A percentile compares a stretch with the other conserved stretches of the same genome.
These are phyloP conservation scores for Lactuca sativa DNA, from an alignment of 129 eudicot species.

Conservation along the genomic window DNA sequence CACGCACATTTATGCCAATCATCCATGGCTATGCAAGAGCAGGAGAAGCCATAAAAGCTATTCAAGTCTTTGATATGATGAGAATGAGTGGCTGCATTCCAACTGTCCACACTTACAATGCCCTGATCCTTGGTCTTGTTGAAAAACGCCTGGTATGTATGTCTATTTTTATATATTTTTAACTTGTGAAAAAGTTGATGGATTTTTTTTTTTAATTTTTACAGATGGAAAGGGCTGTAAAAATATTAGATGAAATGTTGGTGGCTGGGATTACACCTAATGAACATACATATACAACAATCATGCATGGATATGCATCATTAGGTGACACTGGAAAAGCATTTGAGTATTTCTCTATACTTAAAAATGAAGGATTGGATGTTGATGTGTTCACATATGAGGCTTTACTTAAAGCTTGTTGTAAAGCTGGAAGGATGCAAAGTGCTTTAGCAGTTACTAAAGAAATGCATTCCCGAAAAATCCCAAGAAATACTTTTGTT, in stretches of 20 bases:
- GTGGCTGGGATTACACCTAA: conserved; percentile 78
- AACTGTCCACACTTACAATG: conserved; percentile 78
- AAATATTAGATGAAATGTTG: conserved; percentile 74
- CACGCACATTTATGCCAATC: conserved; percentile 89
- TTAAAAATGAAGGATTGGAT: conserved; percentile 85
- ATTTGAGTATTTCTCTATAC: conserved; percentile 74
- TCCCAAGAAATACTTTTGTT: conserved; percentile 81
- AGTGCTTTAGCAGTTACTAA: conserved; percentile 99
- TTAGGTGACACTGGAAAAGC: conserved; percentile 95
- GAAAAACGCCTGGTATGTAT: conserved; percentile 74
- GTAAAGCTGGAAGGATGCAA: conserved; percentile 99
- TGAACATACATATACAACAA: conserved; percentile 79
- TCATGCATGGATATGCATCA: conserved; percentile 99
- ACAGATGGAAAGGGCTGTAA: conserved; percentile 90
- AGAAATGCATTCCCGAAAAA: conserved; percentile 73
- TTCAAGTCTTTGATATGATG: conserved; percentile 77
- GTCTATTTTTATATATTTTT: too few species aligned
- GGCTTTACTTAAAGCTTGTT: conserved; percentile 94
- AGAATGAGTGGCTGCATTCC: conserved; percentile 91
- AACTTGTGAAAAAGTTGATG: neutral
- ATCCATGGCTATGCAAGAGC: conserved; percentile 83
- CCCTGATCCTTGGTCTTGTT: conserved; percentile 84
- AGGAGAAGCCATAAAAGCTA: conserved; percentile 78
- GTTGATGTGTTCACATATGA: conserved; percentile 84
- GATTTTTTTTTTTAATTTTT: conserved; percentile 3